Evolutionary conservation across 352 stramenopile species (phyloP), one percentile per base, ranked within the genome.

Genomic region (Pythium coloratum): DNA sequence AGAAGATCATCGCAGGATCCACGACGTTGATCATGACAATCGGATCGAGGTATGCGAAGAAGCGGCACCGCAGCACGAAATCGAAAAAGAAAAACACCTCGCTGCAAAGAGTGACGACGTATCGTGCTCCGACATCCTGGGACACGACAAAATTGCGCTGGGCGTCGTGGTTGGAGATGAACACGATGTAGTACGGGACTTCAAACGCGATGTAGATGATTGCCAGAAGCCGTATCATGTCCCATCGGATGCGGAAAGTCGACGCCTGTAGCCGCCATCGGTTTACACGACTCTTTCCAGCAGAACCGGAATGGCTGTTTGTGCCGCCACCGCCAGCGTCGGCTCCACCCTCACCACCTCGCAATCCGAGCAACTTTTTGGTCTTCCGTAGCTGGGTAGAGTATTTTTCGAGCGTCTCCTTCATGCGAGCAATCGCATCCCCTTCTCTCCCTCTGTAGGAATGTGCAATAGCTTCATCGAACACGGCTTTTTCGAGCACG

Each of bases 101-200:
- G 0, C 80, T 60, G 2, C 77, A 13, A 0, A 89, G 14, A 10
- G 76, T 78, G 2, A 78, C 24, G 0, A 67, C 54, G 61, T 82
- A 90, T 0, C 82, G 64, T 1, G 54, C 16, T 0, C 69, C 70
- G 14, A 82, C 55, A 14, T 78, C 73, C 49, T 73, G 70, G 0
- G 71, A 59, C 0, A 81, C 76, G 1, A 69, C 55, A n/a, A 90
- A 84, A 30, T 84, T 72, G 28, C 73, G 55, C 38, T 87, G 67
- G 0, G 82, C 74, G 51, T 89, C 67, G 33, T 76, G 62, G 38
- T 81, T 89, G 0, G 75, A 81, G 36, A 89, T 75, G 59, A 93
- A 92, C 0, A 86, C 72, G 12, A 85, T 71, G 47, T 83, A 90
- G 44, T 88, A 92, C 5, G 85, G 85, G 0, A 93, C 81, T 72